Percentiles rank a stretch among this genome's conserved stretches.
These are phyloP conservation scores for Nannizzia gypsea DNA, from an alignment of 2,329 filamentous ascomycete genomes.

Conservation along the genomic window DNA sequence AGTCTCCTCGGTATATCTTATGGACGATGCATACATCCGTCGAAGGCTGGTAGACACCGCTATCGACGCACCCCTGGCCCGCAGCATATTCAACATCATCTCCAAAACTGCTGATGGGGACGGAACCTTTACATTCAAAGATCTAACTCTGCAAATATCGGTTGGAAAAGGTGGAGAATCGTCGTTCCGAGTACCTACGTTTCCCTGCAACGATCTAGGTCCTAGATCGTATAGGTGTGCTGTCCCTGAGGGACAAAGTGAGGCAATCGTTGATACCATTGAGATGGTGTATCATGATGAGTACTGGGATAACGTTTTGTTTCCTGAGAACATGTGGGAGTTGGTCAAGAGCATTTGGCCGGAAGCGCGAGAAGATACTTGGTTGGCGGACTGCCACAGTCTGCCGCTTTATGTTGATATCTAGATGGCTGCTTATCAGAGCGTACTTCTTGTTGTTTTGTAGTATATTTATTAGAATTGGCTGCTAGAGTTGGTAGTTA, in stretches of 20 bases:
- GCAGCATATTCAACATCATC: not conserved
- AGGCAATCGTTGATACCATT: not conserved
- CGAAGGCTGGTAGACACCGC: not conserved
- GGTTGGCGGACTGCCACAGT: not conserved
- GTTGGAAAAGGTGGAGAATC: too few species aligned
- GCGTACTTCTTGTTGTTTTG: too few species aligned
- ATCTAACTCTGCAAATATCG: too few species aligned
- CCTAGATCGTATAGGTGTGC: not conserved
- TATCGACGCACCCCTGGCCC: not conserved
- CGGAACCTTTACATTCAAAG: not conserved
- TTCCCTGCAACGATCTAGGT: not conserved
- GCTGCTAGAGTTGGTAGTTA: too few species aligned
- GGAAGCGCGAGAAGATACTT: not conserved
- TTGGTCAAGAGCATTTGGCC: not conserved
- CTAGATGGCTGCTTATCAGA: too few species aligned
- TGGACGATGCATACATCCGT: not conserved
- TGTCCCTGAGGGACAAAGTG: not conserved
- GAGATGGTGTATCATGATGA: too few species aligned
- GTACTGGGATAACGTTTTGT: too few species aligned
- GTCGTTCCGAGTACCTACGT: too few species aligned
- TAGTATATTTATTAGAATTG: too few species aligned
- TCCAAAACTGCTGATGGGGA: not conserved
- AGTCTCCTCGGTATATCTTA: too few species aligned
- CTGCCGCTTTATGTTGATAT: not conserved
- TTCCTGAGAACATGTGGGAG: not conserved